Percentiles rank a stretch among this genome's conserved stretches.
Evolutionary conservation across 73 alveolate genomes (phyloP).

Genomic region (Blepharisma stoltei): DNA sequence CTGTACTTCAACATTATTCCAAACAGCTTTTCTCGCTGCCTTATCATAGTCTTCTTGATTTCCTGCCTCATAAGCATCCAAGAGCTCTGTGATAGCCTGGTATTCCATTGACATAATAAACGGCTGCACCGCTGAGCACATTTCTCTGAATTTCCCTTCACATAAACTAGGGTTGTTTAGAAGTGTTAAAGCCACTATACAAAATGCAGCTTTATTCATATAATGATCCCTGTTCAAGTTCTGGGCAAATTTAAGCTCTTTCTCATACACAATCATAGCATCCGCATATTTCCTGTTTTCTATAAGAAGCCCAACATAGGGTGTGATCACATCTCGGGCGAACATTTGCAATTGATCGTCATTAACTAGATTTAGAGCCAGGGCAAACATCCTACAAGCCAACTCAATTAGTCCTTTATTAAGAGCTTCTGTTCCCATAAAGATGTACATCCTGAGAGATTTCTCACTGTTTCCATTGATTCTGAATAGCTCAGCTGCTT

Average conservation of each 20-base stretch:
- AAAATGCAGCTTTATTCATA: conserved; percentile 9
- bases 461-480: conserved; percentile 17
- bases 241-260: conserved; percentile 7
- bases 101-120: conserved; percentile 22
- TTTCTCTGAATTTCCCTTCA: conserved; percentile 26
- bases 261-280: conserved; percentile 20
- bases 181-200: conserved; percentile 11
- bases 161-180: neutral
- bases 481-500: conserved; percentile 15
- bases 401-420: neutral
- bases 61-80: conserved; percentile 24
- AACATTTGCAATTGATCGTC: neutral
- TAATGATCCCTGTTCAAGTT: conserved; percentile 5
- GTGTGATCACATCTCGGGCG: conserved; percentile 5
- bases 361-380: neutral
- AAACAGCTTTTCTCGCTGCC: conserved; percentile 6
- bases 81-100: conserved; percentile 1
- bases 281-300: neutral
- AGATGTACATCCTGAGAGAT: conserved; percentile 8
- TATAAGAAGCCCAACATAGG: neutral
- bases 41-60: conserved; percentile 10
- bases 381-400: neutral
- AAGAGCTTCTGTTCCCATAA: neutral
- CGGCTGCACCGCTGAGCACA: neutral
- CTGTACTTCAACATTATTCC: conserved; percentile 16